Evolutionary conservation across 2,329 filamentous ascomycete species (phyloP), one percentile per base, ranked within the genome.

Genomic region (Fusarium nelsonii): DNA sequence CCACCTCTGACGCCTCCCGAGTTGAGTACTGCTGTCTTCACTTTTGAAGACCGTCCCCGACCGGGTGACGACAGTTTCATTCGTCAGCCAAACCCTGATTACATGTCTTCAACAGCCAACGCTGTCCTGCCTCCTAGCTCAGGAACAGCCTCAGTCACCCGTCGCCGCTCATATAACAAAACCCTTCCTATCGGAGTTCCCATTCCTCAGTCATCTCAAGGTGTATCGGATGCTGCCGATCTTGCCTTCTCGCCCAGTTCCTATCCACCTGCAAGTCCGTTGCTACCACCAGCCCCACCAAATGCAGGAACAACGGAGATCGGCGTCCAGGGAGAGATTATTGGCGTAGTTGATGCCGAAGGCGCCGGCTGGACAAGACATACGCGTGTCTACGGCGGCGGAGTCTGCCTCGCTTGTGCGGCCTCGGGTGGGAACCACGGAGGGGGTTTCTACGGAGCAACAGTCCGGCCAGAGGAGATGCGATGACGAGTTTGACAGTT

Each of bases 301-400:
- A 76, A 70, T 34, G 70, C 63, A 56, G 72, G 69, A 56, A 63
- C 68, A 46, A 63, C 65, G 33, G 79, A 81, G 58, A 78, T 84
- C 36, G 79, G 82, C 51, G 78, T 85, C 6, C 79, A 84, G 46
- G 85, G 84, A 30, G 84, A 87, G 71, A 83, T 85, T 57, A 79
- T 87, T 40, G 84, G 83, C 10, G 78, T 83, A 14, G 76, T 83
- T 58, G 82, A 87, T 71, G 79, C 80, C 58, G 78, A 81, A 14
- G 85, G 84, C 6, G 79, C 81, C 18, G 82, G 82, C 41, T 89
- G 86, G 87, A 84, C 81, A 70, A 82, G 85, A 37, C 87, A 89
- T 74, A 89, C 86, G 16, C 82, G 85, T 28, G 86, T 88, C 28
- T 88, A 88, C 66, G 86, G 86, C 30, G 86, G 86, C 61, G 85